These are phyloP conservation scores for Yamadazyma kanchanaburiensis DNA, from an alignment of 1,139 yeast genomes.

Conservation along the genomic window DNA sequence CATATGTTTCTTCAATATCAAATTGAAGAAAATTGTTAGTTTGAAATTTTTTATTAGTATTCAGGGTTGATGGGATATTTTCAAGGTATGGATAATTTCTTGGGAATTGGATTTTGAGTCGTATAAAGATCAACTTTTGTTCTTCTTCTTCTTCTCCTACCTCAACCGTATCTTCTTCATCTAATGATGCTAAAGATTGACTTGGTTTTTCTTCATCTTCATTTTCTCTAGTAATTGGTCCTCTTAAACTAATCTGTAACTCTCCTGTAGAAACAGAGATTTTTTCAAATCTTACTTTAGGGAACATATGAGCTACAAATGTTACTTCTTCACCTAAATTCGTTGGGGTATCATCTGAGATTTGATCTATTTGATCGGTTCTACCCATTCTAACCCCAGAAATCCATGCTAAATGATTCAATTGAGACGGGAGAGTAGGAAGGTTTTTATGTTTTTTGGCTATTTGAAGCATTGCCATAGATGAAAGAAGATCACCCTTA, in stretches of 20 bases:
- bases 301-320: constrained; percentile 84
- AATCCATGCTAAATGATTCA: constrained; percentile 85
- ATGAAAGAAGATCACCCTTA: constrained; percentile 35
- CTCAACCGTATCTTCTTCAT: constrained; percentile 3
- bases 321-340: constrained; percentile 91
- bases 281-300: constrained; percentile 79
- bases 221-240: constrained; percentile 51
- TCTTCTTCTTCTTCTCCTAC: constrained; percentile 20
- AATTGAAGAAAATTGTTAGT: constrained; percentile 37
- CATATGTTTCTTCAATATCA: constrained; percentile 75
- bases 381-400: constrained; percentile 84
- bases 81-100: constrained; percentile 61
- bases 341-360: constrained; percentile 46
- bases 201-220: constrained; percentile 5
- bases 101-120: constrained; percentile 71
- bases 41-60: constrained; percentile 16
- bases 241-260: constrained; percentile 68
- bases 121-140: constrained; percentile 62
- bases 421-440: constrained; percentile 23
- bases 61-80: constrained; percentile 31
- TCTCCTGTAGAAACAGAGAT: constrained; percentile 87
- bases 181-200: constrained; percentile 4
- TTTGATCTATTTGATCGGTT: constrained; percentile 18
- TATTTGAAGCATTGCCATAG: constrained; percentile 31
- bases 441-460: constrained; percentile 26